Conservation (phyloP, 345 rosid species). For the Bruguiera sexangula region DNA sequence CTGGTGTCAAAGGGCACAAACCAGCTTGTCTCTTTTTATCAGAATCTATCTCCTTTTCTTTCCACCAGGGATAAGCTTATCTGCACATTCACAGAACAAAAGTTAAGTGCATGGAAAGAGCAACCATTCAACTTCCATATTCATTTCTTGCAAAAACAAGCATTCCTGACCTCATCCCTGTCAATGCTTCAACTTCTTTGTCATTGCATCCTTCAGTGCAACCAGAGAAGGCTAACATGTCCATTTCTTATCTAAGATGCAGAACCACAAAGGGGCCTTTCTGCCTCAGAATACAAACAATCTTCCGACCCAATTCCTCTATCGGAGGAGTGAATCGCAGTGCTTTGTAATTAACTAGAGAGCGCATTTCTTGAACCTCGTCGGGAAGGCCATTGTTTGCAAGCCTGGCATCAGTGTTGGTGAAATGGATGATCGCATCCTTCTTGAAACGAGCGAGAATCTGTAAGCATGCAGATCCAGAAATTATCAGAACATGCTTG, state of each 20-base stretch:
- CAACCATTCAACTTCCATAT: too few species aligned
- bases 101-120: too few species aligned
- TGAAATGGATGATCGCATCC: conserved; percentile 38
- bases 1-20: conserved; percentile 52
- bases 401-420: conserved; percentile 45
- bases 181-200: conserved; percentile 39
- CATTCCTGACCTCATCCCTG: conserved; percentile 42
- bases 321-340: conserved; percentile 41
- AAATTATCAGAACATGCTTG: neutral
- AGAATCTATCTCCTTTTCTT: conserved; percentile 44
- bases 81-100: conserved; percentile 13
- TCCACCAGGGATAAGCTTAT: conserved; percentile 62
- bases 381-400: conserved; percentile 41
- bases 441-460: conserved; percentile 40
- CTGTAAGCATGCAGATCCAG: conserved; percentile 23
- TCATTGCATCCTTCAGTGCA: conserved; percentile 45
- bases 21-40: conserved; percentile 43
- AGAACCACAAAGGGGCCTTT: conserved; percentile 53
- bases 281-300: conserved; percentile 36
- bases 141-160: neutral
- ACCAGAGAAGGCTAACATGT: conserved; percentile 57
- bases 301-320: conserved; percentile 39
- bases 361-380: conserved; percentile 46
- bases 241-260: conserved; percentile 61
- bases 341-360: conserved; percentile 42